phyloP scores from a whole-genome alignment of 2,329 filamentous ascomycete genomes.

The Didymellaceae sp. region DNA sequence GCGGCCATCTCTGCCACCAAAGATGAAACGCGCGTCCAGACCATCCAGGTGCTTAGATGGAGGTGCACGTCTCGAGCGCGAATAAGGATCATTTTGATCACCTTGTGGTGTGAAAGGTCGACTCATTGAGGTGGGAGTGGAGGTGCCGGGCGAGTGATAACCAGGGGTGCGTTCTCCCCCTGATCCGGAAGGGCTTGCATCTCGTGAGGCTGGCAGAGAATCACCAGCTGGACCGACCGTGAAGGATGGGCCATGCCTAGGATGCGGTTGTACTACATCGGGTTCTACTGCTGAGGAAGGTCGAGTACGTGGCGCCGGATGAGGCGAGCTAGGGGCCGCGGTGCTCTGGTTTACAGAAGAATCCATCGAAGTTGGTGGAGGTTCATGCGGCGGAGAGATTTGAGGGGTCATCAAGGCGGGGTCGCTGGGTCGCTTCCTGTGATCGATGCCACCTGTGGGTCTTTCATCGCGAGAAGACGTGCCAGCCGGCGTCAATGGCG shows the following conservation, averaged over 20 bases:
- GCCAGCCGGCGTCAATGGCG: conserved; percentile 85
- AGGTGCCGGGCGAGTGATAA: conserved; percentile 50
- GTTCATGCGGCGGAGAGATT: conserved; percentile 61
- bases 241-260: conserved; percentile 61
- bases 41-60: conserved; percentile 69
- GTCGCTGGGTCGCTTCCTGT: conserved; percentile 48
- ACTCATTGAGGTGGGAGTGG: conserved; percentile 66
- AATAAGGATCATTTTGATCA: conserved; percentile 84
- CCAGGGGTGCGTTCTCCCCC: conserved; percentile 57
- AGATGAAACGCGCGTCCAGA: conserved; percentile 84
- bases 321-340: conserved; percentile 38
- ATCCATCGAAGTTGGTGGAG: conserved; percentile 56
- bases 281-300: conserved; percentile 54
- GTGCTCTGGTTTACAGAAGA: conserved; percentile 29
- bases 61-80: conserved; percentile 77
- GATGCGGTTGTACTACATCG: conserved; percentile 53
- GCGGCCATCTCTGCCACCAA: conserved; percentile 75
- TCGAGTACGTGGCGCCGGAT: conserved; percentile 42
- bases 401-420: conserved; percentile 63
- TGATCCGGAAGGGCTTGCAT: conserved; percentile 68
- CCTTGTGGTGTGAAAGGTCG: conserved; percentile 80
- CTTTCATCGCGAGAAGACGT: conserved; percentile 67
- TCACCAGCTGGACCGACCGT: conserved; percentile 64
- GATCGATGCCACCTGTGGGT: conserved; percentile 40
- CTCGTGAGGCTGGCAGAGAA: conserved; percentile 60